phyloP scores from a whole-genome alignment of 2,329 filamentous ascomycete species.

The Colletotrichum higginsianum region DNA sequence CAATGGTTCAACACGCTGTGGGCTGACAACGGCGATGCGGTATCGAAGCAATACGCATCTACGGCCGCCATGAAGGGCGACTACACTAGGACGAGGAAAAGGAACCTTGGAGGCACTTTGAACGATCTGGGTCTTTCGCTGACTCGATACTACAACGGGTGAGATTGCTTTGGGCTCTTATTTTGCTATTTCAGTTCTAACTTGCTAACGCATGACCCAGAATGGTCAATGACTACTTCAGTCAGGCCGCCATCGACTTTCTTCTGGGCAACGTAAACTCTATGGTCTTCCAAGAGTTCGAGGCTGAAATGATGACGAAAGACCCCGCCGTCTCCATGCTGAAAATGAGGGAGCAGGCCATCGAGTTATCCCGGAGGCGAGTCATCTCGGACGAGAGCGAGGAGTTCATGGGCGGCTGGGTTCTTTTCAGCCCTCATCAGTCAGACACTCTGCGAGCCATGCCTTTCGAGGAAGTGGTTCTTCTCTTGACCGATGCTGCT shows the following conservation, averaged over 20 bases:
- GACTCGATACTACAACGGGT: slow-evolving; percentile 80
- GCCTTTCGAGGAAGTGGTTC: slow-evolving; percentile 89
- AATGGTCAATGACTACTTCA: slow-evolving; percentile 98
- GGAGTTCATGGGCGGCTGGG: slow-evolving; percentile 92
- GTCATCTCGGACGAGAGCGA: slow-evolving; percentile 88
- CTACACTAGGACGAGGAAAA: slow-evolving; percentile 91
- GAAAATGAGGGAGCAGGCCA: slow-evolving; percentile 88
- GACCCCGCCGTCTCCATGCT: slow-evolving; percentile 91
- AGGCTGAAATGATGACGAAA: slow-evolving; percentile 91
- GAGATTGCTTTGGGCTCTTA: slow-evolving; percentile 48
- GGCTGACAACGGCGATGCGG: slow-evolving; percentile 97
- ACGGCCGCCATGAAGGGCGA: slow-evolving; percentile 97
- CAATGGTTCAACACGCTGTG: slow-evolving; percentile 97
- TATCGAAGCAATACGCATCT: slow-evolving; percentile 95
- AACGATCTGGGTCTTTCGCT: slow-evolving; percentile 93
- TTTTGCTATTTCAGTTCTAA: not conserved
- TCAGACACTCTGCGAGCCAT: slow-evolving; percentile 76
- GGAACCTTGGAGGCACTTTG: slow-evolving; percentile 90
- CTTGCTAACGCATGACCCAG: slow-evolving; percentile 63
- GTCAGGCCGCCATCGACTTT: slow-evolving; percentile 95
- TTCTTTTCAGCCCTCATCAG: slow-evolving; percentile 81
- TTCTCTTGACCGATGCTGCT: slow-evolving; percentile 87
- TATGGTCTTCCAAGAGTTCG: slow-evolving; percentile 93
- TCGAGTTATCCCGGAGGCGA: slow-evolving; percentile 89
- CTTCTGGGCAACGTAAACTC: slow-evolving; percentile 89